Evolutionary conservation across 305 asterid species (phyloP).

Genomic region (Coffea humblotiana): DNA sequence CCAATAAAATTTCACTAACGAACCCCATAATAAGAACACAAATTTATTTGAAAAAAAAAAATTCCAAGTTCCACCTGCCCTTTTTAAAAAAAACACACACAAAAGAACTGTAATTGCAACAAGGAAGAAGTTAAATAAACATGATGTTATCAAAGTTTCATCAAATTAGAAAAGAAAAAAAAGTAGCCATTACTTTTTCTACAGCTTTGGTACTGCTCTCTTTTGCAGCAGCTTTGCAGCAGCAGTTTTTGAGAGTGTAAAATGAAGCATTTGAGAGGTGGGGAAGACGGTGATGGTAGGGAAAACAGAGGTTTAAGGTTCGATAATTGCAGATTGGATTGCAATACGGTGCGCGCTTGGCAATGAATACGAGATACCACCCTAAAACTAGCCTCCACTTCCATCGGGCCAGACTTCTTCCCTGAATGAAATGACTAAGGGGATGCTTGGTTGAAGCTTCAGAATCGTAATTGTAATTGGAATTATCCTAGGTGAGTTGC

Average conservation of each 20-base stretch:
- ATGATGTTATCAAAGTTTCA: neutral
- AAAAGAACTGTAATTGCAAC: neutral
- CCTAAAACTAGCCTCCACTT: constrained; percentile 34
- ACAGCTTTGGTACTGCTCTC: constrained; percentile 29
- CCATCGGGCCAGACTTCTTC: constrained; percentile 31
- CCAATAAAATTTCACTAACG: neutral
- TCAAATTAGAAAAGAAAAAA: neutral
- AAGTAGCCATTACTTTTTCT: constrained; percentile 27
- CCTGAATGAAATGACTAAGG: too few relatives aligned
- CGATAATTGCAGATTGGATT: constrained; percentile 12
- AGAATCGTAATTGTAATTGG: too few relatives aligned
- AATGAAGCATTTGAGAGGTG: constrained; percentile 24
- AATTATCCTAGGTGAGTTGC: too few relatives aligned
- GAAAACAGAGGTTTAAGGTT: constrained; percentile 10
- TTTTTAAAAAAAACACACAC: neutral
- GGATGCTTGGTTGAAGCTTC: too few relatives aligned
- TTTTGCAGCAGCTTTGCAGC: constrained; percentile 35
- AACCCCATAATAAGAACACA: neutral
- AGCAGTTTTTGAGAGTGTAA: constrained; percentile 23
- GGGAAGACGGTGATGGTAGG: constrained; percentile 6
- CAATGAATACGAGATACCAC: constrained; percentile 27
- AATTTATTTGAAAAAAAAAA: neutral
- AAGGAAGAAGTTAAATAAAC: neutral
- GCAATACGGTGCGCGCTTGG: constrained; percentile 17
- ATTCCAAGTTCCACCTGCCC: neutral